Evolutionary conservation across 352 stramenopile species (phyloP).

Genomic region (Phytophthora brassicae): DNA sequence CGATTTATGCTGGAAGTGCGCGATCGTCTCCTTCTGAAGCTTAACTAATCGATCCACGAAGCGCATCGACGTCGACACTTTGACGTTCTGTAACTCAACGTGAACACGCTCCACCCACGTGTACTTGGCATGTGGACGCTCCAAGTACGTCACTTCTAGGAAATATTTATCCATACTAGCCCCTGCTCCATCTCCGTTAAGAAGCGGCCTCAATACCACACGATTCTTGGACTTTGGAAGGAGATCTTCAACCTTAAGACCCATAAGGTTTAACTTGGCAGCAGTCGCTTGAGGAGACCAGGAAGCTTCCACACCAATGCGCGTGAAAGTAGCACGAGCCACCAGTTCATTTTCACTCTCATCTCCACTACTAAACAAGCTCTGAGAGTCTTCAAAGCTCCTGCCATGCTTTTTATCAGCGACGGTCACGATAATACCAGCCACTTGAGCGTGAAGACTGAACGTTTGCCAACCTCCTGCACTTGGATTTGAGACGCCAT

Average conservation of each 20-base stretch:
- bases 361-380: constrained; percentile 25
- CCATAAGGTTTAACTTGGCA: constrained; percentile 71
- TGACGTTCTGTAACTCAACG: constrained; percentile 68
- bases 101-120: constrained; percentile 62
- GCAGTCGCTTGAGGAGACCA: constrained; percentile 44
- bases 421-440: constrained; percentile 68
- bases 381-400: constrained; percentile 8
- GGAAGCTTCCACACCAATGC: constrained; percentile 59
- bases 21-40: constrained; percentile 58
- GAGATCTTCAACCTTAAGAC: constrained; percentile 75
- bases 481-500: constrained; percentile 1
- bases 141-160: constrained; percentile 65
- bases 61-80: constrained; percentile 74
- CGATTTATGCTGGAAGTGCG: constrained; percentile 70
- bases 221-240: constrained; percentile 64
- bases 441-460: constrained; percentile 69
- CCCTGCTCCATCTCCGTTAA: constrained; percentile 22
- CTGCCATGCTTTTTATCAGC: constrained; percentile 52
- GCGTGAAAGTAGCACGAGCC: constrained; percentile 64
- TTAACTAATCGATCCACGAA: constrained; percentile 75
- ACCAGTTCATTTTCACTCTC: constrained; percentile 49
- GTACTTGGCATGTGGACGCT: constrained; percentile 73
- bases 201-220: constrained; percentile 60
- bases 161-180: constrained; percentile 51
- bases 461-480: constrained; percentile 53